Evolutionary conservation across 2,329 filamentous ascomycete genomes (phyloP).

Genomic region (Verticillium tricorpus): DNA sequence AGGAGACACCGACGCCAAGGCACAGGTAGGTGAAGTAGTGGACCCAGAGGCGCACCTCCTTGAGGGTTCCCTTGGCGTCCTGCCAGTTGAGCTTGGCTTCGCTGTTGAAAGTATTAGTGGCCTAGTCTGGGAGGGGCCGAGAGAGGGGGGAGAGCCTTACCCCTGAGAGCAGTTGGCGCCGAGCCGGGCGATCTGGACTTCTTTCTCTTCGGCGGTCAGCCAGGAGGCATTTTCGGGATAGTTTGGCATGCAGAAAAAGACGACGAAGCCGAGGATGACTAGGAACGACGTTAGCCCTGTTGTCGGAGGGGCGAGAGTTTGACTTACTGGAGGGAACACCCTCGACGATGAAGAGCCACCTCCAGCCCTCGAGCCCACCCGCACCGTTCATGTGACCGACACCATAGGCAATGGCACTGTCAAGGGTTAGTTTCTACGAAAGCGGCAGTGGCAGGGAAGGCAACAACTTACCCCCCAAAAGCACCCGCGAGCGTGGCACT

Average conservation of each 20-base stretch:
- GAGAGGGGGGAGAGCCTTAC: neutral
- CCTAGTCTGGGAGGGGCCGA: neutral
- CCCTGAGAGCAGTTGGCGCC: neutral
- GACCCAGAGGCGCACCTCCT: constrained; percentile 64
- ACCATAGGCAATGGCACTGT: constrained; percentile 47
- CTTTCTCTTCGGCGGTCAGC: constrained; percentile 18
- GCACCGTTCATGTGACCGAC: constrained; percentile 52
- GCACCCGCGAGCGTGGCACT: constrained; percentile 65
- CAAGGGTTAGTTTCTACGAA: neutral
- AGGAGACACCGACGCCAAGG: constrained; percentile 51
- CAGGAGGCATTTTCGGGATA: constrained; percentile 19
- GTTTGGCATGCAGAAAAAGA: constrained; percentile 41
- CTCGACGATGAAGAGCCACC: constrained; percentile 50
- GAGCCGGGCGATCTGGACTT: neutral
- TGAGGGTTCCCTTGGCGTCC: constrained; percentile 66
- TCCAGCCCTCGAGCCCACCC: constrained; percentile 41
- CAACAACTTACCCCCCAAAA: constrained; percentile 44
- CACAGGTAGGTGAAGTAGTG: constrained; percentile 49
- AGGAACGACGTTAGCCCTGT: too few relatives aligned
- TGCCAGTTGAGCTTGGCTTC: constrained; percentile 31
- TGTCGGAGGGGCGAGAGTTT: neutral
- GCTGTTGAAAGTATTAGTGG: neutral
- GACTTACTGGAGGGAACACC: neutral
- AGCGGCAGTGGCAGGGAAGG: neutral
- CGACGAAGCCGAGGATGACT: constrained; percentile 52